phyloP scores from a whole-genome alignment of 2,329 filamentous ascomycete species.

The Ophiostoma montium region DNA sequence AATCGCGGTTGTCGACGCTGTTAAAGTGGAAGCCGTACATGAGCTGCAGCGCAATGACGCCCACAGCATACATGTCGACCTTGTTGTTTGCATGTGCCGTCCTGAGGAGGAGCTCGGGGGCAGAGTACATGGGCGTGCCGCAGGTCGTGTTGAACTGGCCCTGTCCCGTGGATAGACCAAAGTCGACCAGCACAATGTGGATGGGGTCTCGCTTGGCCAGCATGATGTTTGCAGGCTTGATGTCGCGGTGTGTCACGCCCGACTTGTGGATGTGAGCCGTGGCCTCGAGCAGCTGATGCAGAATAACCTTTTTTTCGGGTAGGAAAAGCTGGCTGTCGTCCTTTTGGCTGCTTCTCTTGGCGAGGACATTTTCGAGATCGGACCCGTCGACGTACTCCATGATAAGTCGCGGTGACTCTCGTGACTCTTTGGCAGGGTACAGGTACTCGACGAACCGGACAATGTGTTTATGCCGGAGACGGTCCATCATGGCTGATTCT shows the following conservation, averaged over 20 bases:
- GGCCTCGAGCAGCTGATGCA: slow-evolving; percentile 7
- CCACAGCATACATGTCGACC: slow-evolving; percentile 6
- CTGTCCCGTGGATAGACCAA: slow-evolving; percentile 3
- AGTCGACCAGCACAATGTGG: slow-evolving; percentile 6
- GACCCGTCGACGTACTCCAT: slow-evolving; percentile 6
- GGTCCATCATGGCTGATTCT: neutral
- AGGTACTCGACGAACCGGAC: slow-evolving; percentile 3
- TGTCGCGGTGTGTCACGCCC: slow-evolving; percentile 3
- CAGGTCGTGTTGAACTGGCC: neutral
- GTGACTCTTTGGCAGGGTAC: neutral
- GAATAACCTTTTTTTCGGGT: neutral
- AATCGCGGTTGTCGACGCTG: neutral
- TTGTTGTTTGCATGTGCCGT: neutral
- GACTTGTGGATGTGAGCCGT: slow-evolving; percentile 5
- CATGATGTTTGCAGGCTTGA: slow-evolving; percentile 12
- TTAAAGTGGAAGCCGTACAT: neutral
- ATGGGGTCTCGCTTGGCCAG: neutral
- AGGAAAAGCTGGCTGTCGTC: neutral
- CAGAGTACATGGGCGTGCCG: slow-evolving; percentile 3
- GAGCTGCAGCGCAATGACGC: slow-evolving; percentile 1
- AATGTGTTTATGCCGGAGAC: slow-evolving; percentile 2
- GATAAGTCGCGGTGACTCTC: slow-evolving; percentile 1
- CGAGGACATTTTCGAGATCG: slow-evolving; percentile 1
- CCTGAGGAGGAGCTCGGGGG: neutral
- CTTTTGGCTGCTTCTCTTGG: too few species aligned